Base-by-base conservation (phyloP, 2,329 filamentous ascomycete genomes). In the Harringtonia aguacate region DNA sequence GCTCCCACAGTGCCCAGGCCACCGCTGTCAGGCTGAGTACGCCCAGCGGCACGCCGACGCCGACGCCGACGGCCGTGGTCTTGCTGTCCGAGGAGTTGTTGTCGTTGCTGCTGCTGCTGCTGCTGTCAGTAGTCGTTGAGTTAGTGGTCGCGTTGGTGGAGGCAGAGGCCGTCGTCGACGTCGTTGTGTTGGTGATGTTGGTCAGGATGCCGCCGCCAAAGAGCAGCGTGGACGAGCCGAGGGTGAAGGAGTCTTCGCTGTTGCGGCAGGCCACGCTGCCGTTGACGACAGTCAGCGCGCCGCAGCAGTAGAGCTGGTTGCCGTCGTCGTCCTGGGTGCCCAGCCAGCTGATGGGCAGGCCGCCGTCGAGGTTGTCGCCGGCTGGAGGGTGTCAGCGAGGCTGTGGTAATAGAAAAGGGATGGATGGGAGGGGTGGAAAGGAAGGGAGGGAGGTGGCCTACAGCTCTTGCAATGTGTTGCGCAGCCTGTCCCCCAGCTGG, bases 1-100 rank as follows among this genome's bases (percentile, higher is more conserved):
- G 47, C 34, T 48, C 46, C 41, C 37, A 50, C 18, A 48, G 33
- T 7, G 48, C 48, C 48, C 48, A 48, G 4, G 39, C 41, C 27
- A 46, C 14, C 5, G 42, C 42, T 8, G 44, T 42, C 10, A 43
- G 4, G 7, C 35, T 21, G 9, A 46, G 22, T 9, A 44, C 44
- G 18, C 48, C 48, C 5, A 50, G 39, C 4, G 44, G 38, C 9
- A 48, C 46, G 24, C 48, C 48, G 6, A 50, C 46, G 38, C 48
- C 48, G 4, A 36, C 48, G 2, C 48, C 48, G 15, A 50, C 46
- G n/a, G 44, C 46, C 15, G 43, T 46, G 12, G 31, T 35, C 4
- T 27, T 43, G 20, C 33, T 13, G 3, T n/a, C n/a, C n/a, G 36
- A 8, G 17, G 41, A 36, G 18, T 17, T n/a, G n/a, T n/a, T n/a